These are phyloP conservation scores for Cytospora paraplurivora DNA, from an alignment of 2,329 filamentous ascomycete species.

Conservation along the genomic window DNA sequence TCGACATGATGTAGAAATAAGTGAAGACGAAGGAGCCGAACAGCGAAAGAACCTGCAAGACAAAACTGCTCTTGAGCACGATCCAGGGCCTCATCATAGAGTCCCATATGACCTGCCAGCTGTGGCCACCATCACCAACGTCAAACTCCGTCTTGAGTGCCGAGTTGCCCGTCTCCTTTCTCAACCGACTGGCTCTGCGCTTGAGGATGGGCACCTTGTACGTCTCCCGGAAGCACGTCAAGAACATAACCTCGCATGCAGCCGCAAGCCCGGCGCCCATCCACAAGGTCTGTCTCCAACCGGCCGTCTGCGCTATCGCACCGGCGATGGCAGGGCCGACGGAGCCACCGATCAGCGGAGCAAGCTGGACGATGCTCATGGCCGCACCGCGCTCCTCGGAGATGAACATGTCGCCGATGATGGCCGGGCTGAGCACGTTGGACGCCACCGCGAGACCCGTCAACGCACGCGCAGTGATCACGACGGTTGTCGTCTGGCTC, in stretches of 20 bases:
- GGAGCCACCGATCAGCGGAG: conserved; percentile 59
- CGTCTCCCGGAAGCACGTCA: conserved; percentile 59
- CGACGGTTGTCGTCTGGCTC: conserved; percentile 46
- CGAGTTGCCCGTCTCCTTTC: conserved; percentile 37
- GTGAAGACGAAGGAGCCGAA: conserved; percentile 53
- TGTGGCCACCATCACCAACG: conserved; percentile 32
- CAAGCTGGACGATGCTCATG: conserved; percentile 59
- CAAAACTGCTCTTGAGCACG: conserved; percentile 52
- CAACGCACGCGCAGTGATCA: conserved; percentile 57
- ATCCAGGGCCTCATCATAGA: conserved; percentile 49
- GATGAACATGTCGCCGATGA: conserved; percentile 64
- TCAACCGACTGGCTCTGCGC: conserved; percentile 41
- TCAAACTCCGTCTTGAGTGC: conserved; percentile 39
- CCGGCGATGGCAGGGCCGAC: conserved; percentile 59
- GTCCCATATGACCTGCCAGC: conserved; percentile 38
- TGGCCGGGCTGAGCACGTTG: conserved; percentile 64
- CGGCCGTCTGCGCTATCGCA: conserved; percentile 54
- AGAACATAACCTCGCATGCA: conserved; percentile 52
- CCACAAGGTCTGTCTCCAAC: conserved; percentile 58
- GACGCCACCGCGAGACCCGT: conserved; percentile 65
- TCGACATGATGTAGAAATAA: conserved; percentile 56
- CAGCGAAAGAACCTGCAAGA: conserved; percentile 53
- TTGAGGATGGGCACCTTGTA: conserved; percentile 60
- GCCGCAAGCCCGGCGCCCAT: conserved; percentile 51
- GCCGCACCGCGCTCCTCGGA: conserved; percentile 59